phyloP scores from a whole-genome alignment of 148 eudicot species.

The Oxyria digyna region DNA sequence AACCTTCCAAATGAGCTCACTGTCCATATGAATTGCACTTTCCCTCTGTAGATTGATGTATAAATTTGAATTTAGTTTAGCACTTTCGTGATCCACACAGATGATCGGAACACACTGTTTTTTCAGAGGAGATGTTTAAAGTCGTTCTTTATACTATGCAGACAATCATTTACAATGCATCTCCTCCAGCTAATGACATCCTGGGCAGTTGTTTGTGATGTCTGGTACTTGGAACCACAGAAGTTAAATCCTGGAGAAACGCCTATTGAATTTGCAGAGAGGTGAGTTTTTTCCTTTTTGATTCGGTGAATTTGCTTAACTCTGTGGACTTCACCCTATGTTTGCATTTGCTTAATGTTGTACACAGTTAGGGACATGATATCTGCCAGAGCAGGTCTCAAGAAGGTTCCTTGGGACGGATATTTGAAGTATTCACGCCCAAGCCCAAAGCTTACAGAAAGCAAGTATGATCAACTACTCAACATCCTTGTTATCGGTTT shows the following conservation, averaged over 20 bases:
- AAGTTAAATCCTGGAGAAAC: conserved; percentile 79
- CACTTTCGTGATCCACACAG: neutral
- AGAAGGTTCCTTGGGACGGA: conserved; percentile 97
- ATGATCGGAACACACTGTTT: neutral
- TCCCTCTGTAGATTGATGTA: neutral
- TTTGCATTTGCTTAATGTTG: neutral
- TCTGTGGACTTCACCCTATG: neutral
- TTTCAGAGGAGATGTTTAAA: neutral
- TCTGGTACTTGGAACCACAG: conserved; percentile 98
- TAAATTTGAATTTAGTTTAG: neutral
- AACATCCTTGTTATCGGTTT: neutral
- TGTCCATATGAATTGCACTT: neutral
- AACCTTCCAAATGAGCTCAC: neutral
- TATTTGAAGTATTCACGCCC: conserved; percentile 93
- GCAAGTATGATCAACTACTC: conserved; percentile 48
- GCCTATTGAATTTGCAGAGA: conserved; percentile 93
- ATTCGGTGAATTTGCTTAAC: neutral
- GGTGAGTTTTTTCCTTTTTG: conserved; percentile 24
- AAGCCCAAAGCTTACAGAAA: conserved; percentile 84
- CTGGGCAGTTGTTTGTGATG: conserved; percentile 99
- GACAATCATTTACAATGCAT: conserved; percentile 93
- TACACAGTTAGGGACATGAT: conserved; percentile 78
- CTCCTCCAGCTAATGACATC: conserved; percentile 96
- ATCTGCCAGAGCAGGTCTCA: conserved; percentile 84
- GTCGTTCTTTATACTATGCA: conserved; percentile 17